phyloP scores from a whole-genome alignment of 2,329 filamentous ascomycete species.

The Pestalotiopsis sp. region DNA sequence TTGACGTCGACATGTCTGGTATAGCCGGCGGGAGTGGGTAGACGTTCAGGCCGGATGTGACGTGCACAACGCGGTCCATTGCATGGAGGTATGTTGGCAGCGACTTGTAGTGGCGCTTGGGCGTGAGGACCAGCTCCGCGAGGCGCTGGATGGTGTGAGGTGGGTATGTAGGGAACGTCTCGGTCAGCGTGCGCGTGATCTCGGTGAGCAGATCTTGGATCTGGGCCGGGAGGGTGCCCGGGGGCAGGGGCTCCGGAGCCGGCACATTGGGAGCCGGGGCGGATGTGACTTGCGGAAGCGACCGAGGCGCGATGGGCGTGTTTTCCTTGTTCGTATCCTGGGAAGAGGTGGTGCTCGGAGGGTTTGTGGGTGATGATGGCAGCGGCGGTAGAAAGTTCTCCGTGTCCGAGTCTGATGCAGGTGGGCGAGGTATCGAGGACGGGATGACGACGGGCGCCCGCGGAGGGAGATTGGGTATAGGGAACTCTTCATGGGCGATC shows the following conservation, averaged over 20 bases:
- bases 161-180: conserved; percentile 71
- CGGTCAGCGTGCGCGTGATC: conserved; percentile 62
- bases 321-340: conserved; percentile 73
- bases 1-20: conserved; percentile 53
- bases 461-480: conserved; percentile 63
- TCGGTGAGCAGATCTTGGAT: conserved; percentile 63
- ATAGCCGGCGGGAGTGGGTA: conserved; percentile 80
- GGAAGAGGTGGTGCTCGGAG: conserved; percentile 39
- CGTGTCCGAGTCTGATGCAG: conserved; percentile 37
- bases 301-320: conserved; percentile 32
- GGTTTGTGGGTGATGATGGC: conserved; percentile 45
- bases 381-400: conserved; percentile 46
- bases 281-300: conserved; percentile 30
- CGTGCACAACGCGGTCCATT: conserved; percentile 85
- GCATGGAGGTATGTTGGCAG: conserved; percentile 87
- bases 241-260: conserved; percentile 32
- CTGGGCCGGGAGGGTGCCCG: conserved; percentile 61
- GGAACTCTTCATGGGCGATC: conserved; percentile 78
- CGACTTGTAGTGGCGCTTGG: conserved; percentile 77
- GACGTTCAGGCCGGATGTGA: conserved; percentile 77
- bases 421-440: conserved; percentile 34
- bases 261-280: conserved; percentile 32
- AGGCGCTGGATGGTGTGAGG: conserved; percentile 94
- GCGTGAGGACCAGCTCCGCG: conserved; percentile 79
- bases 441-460: conserved; percentile 28